These are phyloP conservation scores for Backusella sp. DNA, from an alignment of 192 early-diverging fungal genomes.

Conservation along the genomic window DNA sequence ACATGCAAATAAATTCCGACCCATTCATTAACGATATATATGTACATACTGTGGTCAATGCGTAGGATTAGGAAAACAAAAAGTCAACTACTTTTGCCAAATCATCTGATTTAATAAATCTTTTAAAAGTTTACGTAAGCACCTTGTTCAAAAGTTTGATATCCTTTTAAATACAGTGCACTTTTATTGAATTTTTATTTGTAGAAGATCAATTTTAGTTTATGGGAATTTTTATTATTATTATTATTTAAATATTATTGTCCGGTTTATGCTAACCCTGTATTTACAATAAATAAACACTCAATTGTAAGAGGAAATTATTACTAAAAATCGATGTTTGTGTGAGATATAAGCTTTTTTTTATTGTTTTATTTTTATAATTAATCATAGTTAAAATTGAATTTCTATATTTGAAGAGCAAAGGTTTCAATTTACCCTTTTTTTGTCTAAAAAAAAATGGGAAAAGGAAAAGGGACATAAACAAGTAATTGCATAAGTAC, in stretches of 20 bases:
- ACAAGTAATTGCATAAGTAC: slow-evolving; percentile 5
- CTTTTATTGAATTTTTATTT: not conserved
- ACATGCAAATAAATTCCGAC: not conserved
- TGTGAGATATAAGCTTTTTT: slow-evolving; percentile 1
- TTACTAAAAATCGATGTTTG: not conserved
- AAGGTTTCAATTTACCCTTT: not conserved
- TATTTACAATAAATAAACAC: not conserved
- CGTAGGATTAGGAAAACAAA: not conserved
- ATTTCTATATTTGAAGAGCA: not conserved
- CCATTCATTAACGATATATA: not conserved
- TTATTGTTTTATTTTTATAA: slow-evolving; percentile 3
- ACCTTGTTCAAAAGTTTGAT: not conserved
- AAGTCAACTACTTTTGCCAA: not conserved
- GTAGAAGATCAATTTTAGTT: not conserved
- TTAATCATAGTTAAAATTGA: not conserved
- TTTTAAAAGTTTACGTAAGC: not conserved
- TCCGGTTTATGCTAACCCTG: not conserved
- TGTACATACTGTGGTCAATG: not conserved
- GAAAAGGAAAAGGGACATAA: not conserved
- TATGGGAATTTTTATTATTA: not conserved
- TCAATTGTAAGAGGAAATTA: not conserved
- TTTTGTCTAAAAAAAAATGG: not conserved
- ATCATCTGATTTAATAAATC: not conserved
- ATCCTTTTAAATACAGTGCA: not conserved
- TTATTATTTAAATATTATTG: not conserved